These are phyloP conservation scores for Trametes polyzona DNA, from an alignment of 1,284 basidiomycete genomes.

Conservation along the genomic window DNA sequence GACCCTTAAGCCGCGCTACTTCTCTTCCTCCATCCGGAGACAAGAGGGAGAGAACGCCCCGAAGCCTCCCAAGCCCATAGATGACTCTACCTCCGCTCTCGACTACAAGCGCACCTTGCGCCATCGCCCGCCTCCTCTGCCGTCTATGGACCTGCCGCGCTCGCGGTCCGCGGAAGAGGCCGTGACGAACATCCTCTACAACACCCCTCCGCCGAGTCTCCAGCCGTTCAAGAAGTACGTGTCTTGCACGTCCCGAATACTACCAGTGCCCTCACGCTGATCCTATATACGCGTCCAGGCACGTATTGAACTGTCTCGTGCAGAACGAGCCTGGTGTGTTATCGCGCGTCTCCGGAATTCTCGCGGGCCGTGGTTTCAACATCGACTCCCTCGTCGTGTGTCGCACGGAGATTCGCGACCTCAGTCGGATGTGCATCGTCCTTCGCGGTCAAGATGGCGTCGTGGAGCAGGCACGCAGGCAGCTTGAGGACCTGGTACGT, in stretches of 20 bases:
- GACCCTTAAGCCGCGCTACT: constrained; percentile 32
- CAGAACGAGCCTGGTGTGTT: constrained; percentile 99
- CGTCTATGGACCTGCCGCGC: constrained; percentile 73
- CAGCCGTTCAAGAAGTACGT: constrained; percentile 94
- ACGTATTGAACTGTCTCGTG: constrained; percentile 97
- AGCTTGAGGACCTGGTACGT: constrained; percentile 91
- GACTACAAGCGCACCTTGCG: constrained; percentile 88
- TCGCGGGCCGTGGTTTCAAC: constrained; percentile 98
- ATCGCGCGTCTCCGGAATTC: constrained; percentile 95
- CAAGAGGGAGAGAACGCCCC: constrained; percentile 37
- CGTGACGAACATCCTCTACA: constrained; percentile 94
- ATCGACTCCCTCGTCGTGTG: constrained; percentile 99
- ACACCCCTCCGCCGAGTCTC: constrained; percentile 90
- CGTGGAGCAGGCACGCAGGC: constrained; percentile 94
- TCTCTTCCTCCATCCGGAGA: constrained; percentile 40
- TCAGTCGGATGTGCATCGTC: constrained; percentile 98
- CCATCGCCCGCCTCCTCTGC: constrained; percentile 77
- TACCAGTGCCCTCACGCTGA: neutral
- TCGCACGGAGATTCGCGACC: constrained; percentile 95
- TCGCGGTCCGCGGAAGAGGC: constrained; percentile 89
- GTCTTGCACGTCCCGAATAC: neutral
- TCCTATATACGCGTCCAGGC: constrained; percentile 52
- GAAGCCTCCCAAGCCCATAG: constrained; percentile 70
- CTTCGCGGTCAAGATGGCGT: constrained; percentile 97
- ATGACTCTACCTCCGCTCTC: constrained; percentile 92